Base-by-base conservation (phyloP, 176 grass and related monocot species). In the Oryza rufipogon region DNA sequence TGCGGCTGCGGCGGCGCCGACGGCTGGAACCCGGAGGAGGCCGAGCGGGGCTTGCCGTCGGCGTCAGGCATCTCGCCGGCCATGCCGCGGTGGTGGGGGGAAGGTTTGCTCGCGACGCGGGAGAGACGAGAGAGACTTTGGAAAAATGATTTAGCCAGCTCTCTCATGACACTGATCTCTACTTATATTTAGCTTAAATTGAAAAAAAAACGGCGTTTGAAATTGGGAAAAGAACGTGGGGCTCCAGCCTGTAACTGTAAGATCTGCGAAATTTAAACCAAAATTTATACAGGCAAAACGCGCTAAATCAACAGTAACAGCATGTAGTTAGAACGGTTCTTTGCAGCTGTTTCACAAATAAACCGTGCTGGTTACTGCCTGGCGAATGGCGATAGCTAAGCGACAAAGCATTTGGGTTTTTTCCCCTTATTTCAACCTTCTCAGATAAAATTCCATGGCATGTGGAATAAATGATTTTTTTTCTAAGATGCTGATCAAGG, bases 61-160 rank as follows among this genome's bases (percentile, higher is more conserved):
- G 78, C 75, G 41, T 70, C 82, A 11, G 77, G 71, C 71, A 88
- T 90, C 73, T 87, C 75, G 75, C 70, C 87, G 38, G 46, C 83
- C 71, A 73, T 85, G 49, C 8, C 67, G 67, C 10, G 46, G 73
- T 8, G 73, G 34, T 36, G 34, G 34, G 73, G 61, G n/a, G 41
- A 73, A 38, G 58, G 49, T 52, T 80, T 22, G 56, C 16, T 66
- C 63, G 52, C 52, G 16, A 46, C 23, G 58, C 67, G 67, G 71
- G 76, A 32, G 84, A 30, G 46, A 61, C 36, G 63, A 34, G 66
- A 81, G 33, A 25, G 30, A 1, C 20, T 42, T 42, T 14, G 13
- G 11, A 11, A 32, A 15, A 19, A 15, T 56, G 68, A 58, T 66
- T 66, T 79, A 34, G 64, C 20, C 16, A 9, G 77, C 26, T n/a